Evolutionary conservation across 331 rosid genomes (phyloP).

Genomic region (Malus hybrid): DNA sequence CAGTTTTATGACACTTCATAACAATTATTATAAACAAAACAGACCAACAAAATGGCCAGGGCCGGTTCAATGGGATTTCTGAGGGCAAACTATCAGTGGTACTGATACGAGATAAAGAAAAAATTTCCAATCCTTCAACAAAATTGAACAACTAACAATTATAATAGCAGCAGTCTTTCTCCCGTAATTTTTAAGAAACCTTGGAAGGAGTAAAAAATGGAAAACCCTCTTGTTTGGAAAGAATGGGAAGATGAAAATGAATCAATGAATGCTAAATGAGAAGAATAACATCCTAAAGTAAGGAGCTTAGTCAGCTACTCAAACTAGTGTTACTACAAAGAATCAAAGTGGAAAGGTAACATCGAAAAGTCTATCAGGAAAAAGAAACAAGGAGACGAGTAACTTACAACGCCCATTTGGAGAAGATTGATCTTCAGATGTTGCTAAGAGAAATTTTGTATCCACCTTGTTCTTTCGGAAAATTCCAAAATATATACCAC

Average conservation of each 20-base stretch:
- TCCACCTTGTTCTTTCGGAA: constrained; percentile 40
- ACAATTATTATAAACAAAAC: not conserved
- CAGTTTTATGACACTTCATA: not conserved
- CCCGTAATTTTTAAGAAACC: no score
- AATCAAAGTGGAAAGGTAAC: not conserved
- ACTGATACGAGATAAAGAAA: not conserved
- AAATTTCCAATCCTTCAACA: not conserved
- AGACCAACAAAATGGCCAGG: not conserved
- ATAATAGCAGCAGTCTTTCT: not conserved
- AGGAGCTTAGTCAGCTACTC: not conserved
- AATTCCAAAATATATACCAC: constrained; percentile 29
- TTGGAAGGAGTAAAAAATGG: no score
- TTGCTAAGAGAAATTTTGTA: constrained; percentile 18
- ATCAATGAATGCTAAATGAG: not conserved
- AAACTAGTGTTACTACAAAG: not conserved
- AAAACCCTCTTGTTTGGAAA: not conserved
- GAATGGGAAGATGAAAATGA: not conserved
- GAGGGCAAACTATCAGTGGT: not conserved
- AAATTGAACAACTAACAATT: not conserved
- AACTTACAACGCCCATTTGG: constrained; percentile 37
- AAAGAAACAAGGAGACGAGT: not conserved
- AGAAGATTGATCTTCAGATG: constrained; percentile 34
- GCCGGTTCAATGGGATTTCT: not conserved
- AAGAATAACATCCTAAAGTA: not conserved
- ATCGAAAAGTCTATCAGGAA: not conserved